Evolutionary conservation across 768 basidiomycete species (phyloP).

Genomic region (Amanita rimosa): DNA sequence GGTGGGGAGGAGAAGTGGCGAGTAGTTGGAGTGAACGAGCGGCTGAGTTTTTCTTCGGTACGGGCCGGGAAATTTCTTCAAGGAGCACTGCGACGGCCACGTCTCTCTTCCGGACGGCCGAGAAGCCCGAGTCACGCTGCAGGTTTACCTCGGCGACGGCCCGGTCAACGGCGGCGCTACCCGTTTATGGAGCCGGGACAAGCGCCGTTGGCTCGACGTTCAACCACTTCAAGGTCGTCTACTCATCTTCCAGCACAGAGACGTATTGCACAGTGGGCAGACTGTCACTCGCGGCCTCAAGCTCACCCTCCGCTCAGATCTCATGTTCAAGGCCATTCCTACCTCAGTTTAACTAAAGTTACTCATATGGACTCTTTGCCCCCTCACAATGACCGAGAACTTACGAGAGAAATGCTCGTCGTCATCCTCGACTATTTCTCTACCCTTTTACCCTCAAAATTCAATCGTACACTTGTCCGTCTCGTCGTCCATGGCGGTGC

Average conservation of each 20-base stretch:
- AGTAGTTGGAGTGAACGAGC: constrained; percentile 28
- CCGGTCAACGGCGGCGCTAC: constrained; percentile 28
- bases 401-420: constrained; percentile 31
- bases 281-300: constrained; percentile 27
- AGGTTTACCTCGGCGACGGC: constrained; percentile 29
- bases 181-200: constrained; percentile 20
- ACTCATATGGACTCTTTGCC: neutral
- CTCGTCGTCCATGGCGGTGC: constrained; percentile 66
- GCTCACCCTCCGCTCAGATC: constrained; percentile 29
- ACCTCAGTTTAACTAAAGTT: no score
- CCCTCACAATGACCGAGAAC: constrained; percentile 26
- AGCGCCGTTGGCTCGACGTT: constrained; percentile 24
- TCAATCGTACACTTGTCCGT: constrained; percentile 36
- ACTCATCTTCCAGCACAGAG: constrained; percentile 32
- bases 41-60: constrained; percentile 34
- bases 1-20: constrained; percentile 20
- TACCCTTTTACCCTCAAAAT: constrained; percentile 28
- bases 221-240: constrained; percentile 31
- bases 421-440: constrained; percentile 41
- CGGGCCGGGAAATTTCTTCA: constrained; percentile 31
- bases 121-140: constrained; percentile 28
- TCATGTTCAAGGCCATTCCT: constrained; percentile 15
- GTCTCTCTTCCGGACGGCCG: constrained; percentile 25
- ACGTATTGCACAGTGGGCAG: constrained; percentile 30
- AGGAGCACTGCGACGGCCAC: constrained; percentile 26